Conservation (phyloP, 768 basidiomycete species). For the Trametes cingulata region DNA sequence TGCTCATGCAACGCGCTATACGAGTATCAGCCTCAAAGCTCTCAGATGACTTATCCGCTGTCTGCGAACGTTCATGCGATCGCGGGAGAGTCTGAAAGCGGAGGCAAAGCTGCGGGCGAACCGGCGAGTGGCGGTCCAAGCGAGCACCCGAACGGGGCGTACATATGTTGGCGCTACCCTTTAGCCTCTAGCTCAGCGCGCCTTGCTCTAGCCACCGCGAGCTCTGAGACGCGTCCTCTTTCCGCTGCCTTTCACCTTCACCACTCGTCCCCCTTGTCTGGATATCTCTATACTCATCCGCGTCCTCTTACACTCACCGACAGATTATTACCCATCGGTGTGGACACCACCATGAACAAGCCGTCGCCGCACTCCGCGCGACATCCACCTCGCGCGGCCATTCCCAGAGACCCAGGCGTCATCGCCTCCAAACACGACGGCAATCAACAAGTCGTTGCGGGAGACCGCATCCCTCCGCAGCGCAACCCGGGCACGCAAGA, state of each 20-base stretch:
- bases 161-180: constrained; percentile 2
- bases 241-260: background rate
- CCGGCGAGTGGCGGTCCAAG: background rate
- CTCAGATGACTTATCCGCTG: too few species aligned
- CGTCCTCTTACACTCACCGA: background rate
- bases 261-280: background rate
- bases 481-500: background rate
- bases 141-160: background rate
- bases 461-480: background rate
- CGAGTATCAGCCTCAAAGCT: background rate
- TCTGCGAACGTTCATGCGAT: background rate
- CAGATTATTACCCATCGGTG: background rate
- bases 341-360: background rate
- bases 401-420: background rate
- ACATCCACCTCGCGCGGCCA: background rate
- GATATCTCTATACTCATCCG: background rate
- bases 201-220: background rate
- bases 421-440: background rate
- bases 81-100: background rate
- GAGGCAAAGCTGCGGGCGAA: background rate
- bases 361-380: background rate
- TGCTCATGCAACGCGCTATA: too few species aligned
- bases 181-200: background rate
- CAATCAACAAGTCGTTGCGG: background rate
- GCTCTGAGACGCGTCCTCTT: constrained; percentile 2